These are phyloP conservation scores for Cornus kousa DNA, from an alignment of 148 eudicot genomes.

Conservation along the genomic window DNA sequence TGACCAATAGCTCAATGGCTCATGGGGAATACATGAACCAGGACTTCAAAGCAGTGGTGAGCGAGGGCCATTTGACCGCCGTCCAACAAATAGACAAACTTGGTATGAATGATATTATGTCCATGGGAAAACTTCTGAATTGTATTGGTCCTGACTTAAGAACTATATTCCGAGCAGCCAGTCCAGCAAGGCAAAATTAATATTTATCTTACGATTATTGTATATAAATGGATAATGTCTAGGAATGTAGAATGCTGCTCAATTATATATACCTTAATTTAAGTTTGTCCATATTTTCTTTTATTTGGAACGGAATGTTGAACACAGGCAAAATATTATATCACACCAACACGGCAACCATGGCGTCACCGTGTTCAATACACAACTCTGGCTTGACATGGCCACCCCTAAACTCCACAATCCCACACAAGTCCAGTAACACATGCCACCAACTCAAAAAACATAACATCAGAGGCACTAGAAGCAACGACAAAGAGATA, in stretches of 20 bases:
- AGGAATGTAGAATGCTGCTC: not conserved
- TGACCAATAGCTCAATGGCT: too few relatives aligned
- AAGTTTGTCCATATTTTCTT: not conserved
- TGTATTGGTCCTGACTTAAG: not conserved
- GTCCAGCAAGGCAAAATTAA: not conserved
- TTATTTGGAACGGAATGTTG: not conserved
- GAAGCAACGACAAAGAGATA: not conserved
- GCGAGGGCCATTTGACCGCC: not conserved
- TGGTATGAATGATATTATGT: not conserved
- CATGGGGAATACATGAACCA: not conserved
- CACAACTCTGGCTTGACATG: not conserved
- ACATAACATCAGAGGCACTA: not conserved
- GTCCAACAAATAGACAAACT: not conserved
- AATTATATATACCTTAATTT: too few relatives aligned
- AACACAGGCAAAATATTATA: not conserved
- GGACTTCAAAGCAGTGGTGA: not conserved
- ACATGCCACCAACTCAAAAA: not conserved
- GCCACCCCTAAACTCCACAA: too few relatives aligned
- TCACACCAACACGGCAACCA: not conserved
- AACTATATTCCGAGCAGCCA: not conserved
- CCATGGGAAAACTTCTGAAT: not conserved
- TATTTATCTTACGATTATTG: not conserved
- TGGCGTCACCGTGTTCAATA: not conserved
- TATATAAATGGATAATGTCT: too few relatives aligned
- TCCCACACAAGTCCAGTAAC: not conserved